A percentile compares a stretch with the other conserved stretches of the same genome.
Conservation (phyloP, 148 eudicot genomes). For the Dianthus caryophyllus region DNA sequence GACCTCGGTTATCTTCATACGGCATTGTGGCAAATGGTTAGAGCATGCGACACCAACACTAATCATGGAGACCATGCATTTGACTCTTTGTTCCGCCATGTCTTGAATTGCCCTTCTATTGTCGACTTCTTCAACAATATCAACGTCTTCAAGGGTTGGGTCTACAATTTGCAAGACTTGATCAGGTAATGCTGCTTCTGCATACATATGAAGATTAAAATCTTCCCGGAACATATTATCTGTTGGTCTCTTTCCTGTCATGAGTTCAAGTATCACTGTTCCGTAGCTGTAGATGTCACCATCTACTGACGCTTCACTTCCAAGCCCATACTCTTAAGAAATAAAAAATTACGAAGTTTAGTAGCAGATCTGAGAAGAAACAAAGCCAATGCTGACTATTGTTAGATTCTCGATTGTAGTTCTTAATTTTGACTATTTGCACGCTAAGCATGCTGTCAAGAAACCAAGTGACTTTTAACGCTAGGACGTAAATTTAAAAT, state of each 20-base stretch:
- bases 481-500: no score
- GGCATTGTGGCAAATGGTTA: neutral
- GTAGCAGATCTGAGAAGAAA: neutral
- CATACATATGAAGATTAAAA: constrained; percentile 18
- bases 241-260: constrained; percentile 17
- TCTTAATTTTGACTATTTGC: no score
- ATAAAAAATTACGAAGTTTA: neutral
- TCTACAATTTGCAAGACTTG: constrained; percentile 18
- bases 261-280: constrained; percentile 16
- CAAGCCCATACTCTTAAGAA: constrained; percentile 8
- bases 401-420: no score
- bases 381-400: neutral
- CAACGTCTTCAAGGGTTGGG: neutral
- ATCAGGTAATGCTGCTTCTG: constrained; percentile 19
- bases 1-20: constrained; percentile 7
- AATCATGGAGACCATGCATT: constrained; percentile 7
- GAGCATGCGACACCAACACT: constrained; percentile 20
- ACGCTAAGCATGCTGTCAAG: no score
- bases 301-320: neutral
- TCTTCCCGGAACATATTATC: constrained; percentile 11
- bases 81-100: neutral
- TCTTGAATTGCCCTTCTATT: neutral
- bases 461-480: no score
- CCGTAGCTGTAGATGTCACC: constrained; percentile 19
- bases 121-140: neutral